These are phyloP conservation scores for Hordeum pubiflorum DNA, from an alignment of 202 grass and related monocot species.

Conservation along the genomic window DNA sequence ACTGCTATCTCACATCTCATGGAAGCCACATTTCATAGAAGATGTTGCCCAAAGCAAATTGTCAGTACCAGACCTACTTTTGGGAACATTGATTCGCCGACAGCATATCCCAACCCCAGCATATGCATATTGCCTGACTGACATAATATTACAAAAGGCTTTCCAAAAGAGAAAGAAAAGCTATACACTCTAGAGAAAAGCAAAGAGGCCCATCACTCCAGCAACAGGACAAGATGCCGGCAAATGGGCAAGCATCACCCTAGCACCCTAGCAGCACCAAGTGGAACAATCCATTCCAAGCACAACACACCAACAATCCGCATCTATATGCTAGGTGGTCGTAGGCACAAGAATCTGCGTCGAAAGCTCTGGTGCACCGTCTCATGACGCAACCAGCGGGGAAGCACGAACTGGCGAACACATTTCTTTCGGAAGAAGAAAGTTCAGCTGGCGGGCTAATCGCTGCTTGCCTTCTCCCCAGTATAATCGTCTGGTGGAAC, in stretches of 20 bases:
- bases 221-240: not conserved
- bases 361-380: not conserved
- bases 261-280: not conserved
- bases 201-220: not conserved
- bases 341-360: slow-evolving; percentile 16
- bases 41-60: too few species aligned
- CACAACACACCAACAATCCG: not conserved
- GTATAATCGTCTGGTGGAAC: slow-evolving; percentile 24
- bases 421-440: not conserved
- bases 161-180: not conserved
- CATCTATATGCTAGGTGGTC: not conserved
- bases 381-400: not conserved
- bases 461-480: slow-evolving; percentile 21
- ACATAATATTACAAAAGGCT: not conserved
- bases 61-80: not conserved
- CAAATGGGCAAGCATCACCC: not conserved
- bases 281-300: not conserved
- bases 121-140: not conserved
- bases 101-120: not conserved
- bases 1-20: not conserved
- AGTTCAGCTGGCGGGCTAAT: slow-evolving; percentile 22
- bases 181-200: too few species aligned
- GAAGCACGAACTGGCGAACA: not conserved
- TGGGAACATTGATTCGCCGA: not conserved
- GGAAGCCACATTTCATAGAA: too few species aligned